A percentile compares a stretch with the other conserved stretches of the same genome.
phyloP scores from a whole-genome alignment of 2,329 filamentous ascomycete species.

The Alternaria gaisen region DNA sequence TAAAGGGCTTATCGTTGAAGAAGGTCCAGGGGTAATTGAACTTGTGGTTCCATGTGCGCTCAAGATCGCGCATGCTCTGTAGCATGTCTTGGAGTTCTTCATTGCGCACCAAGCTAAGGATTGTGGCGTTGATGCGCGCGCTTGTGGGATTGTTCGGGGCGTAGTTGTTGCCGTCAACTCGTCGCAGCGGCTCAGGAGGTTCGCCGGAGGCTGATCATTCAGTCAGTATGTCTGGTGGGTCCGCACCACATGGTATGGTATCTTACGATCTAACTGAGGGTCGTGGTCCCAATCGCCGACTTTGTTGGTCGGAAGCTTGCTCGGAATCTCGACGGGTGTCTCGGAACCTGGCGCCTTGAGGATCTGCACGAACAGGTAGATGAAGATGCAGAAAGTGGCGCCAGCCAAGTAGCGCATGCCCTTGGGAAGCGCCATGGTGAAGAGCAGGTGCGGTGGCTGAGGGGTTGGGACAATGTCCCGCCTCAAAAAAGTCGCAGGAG shows the following conservation, averaged over 20 bases:
- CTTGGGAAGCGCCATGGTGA: conserved; percentile 82
- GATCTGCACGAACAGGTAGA: conserved; percentile 81
- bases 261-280: conserved; percentile 87
- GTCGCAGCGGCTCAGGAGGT: conserved; percentile 77
- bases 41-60: conserved; percentile 95
- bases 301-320: conserved; percentile 49
- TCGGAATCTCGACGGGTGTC: conserved; percentile 50
- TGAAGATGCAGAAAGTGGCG: conserved; percentile 74
- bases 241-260: not conserved
- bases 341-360: conserved; percentile 68
- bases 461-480: conserved; percentile 16
- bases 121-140: conserved; percentile 89
- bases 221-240: conserved; percentile 3
- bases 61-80: conserved; percentile 87
- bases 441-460: conserved; percentile 5
- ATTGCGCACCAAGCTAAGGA: conserved; percentile 91
- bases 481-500: conserved; percentile 9
- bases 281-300: conserved; percentile 75
- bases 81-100: conserved; percentile 86
- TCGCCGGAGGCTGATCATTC: conserved; percentile 75
- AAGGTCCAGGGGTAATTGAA: conserved; percentile 99
- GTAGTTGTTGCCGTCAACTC: conserved; percentile 77
- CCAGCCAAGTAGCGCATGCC: conserved; percentile 82
- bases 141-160: conserved; percentile 76
- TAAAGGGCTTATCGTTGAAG: conserved; percentile 95